Evolutionary conservation across 2,329 filamentous ascomycete species (phyloP).

Genomic region (Dactylellina leptospora): DNA sequence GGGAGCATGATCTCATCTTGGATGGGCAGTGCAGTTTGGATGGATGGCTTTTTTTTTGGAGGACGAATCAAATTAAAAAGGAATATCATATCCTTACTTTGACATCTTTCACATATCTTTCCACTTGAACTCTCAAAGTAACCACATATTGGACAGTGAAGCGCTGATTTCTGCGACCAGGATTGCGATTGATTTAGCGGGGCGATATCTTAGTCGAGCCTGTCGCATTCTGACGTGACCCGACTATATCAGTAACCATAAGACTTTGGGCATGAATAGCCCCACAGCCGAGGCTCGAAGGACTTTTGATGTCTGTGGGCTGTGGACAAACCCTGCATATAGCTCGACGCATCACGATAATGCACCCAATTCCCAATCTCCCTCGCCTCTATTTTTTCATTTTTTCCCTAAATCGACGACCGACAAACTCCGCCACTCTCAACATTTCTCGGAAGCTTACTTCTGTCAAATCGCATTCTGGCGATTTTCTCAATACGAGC

Average conservation of each 20-base stretch:
- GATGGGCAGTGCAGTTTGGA: too few relatives aligned
- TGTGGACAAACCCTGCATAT: slow-evolving; percentile 12
- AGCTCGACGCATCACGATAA: not conserved
- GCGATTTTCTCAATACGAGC: not conserved
- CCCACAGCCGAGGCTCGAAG: not conserved
- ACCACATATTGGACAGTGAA: not conserved
- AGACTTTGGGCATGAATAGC: not conserved
- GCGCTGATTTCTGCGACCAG: too few relatives aligned
- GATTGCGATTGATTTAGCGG: not conserved
- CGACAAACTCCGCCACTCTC: slow-evolving; percentile 1
- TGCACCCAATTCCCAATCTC: too few relatives aligned
- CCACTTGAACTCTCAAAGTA: not conserved
- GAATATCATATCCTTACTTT: slow-evolving; percentile 27
- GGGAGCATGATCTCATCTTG: too few relatives aligned
- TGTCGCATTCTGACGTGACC: slow-evolving; percentile 6
- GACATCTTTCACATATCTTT: slow-evolving; percentile 1
- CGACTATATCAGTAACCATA: slow-evolving; percentile 10
- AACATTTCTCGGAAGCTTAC: not conserved
- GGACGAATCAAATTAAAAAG: slow-evolving; percentile 16
- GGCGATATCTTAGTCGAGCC: not conserved
- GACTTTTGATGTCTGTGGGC: too few relatives aligned
- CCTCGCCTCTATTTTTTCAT: too few relatives aligned
- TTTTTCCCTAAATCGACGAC: too few relatives aligned
- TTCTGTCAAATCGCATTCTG: not conserved
- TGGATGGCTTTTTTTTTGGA: slow-evolving; percentile 1